Conservation (phyloP, 2,329 filamentous ascomycete species). For the Hymenoscyphus occultus region DNA sequence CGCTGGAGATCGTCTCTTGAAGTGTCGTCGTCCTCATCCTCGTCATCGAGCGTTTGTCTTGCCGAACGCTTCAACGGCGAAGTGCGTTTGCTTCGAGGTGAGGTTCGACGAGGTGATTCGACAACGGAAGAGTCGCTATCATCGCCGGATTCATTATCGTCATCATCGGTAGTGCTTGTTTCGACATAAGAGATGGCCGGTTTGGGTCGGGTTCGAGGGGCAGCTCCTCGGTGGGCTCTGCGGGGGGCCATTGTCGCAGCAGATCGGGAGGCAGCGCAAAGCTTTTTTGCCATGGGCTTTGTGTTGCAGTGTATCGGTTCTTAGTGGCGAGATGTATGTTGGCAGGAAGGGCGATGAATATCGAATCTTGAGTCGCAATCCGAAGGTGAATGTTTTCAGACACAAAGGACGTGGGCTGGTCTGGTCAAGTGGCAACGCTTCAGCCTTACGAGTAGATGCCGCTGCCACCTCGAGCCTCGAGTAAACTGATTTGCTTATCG, state of each 20-base stretch:
- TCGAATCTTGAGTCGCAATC: too few relatives aligned
- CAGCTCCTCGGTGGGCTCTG: background rate
- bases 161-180: constrained; percentile 15
- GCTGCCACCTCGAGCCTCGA: background rate
- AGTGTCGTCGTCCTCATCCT: background rate
- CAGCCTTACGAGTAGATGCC: background rate
- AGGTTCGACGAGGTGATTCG: background rate
- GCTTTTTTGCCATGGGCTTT: background rate
- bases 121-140: background rate
- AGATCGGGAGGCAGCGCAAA: background rate
- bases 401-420: background rate
- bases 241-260: constrained; percentile 5
- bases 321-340: background rate
- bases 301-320: background rate
- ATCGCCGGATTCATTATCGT: constrained; percentile 4
- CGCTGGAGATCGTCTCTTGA: constrained; percentile 12
- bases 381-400: background rate
- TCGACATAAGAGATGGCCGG: constrained; percentile 32
- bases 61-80: background rate
- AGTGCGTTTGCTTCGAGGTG: background rate
- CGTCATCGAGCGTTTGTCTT: background rate
- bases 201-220: constrained; percentile 25
- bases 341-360: background rate
- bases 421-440: background rate
- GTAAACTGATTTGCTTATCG: background rate